Conservation (phyloP, 1,139 yeast genomes). For the Zygosaccharomyces pseudobailii region DNA sequence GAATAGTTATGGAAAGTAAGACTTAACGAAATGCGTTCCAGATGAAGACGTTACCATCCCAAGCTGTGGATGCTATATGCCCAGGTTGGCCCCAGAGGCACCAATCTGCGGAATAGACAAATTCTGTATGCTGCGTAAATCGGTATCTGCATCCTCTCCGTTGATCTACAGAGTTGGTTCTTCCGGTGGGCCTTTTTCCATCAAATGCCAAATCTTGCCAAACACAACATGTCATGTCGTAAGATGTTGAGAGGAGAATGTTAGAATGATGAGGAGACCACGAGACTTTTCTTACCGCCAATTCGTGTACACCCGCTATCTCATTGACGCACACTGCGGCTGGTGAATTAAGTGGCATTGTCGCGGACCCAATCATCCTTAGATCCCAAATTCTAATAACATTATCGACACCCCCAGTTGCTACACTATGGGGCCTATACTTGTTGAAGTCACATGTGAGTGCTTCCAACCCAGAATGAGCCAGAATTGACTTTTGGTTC, state of each 20-base stretch:
- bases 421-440: conserved; percentile 71
- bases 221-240: conserved; percentile 86
- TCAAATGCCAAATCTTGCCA: conserved; percentile 73
- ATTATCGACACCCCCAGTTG: conserved; percentile 89
- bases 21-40: conserved; percentile 57
- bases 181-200: conserved; percentile 42
- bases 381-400: conserved; percentile 82
- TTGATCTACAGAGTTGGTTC: conserved; percentile 39
- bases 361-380: conserved; percentile 53
- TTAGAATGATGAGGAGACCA: conserved; percentile 90
- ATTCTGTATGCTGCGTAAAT: conserved; percentile 76
- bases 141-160: conserved; percentile 49
- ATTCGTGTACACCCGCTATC: conserved; percentile 72
- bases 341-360: conserved; percentile 43
- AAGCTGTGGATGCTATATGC: conserved; percentile 90
- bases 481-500: conserved; percentile 55
- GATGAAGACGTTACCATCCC: conserved; percentile 94
- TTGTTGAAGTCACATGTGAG: conserved; percentile 87
- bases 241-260: conserved; percentile 69
- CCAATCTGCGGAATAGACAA: conserved; percentile 94
- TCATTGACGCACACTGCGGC: conserved; percentile 63
- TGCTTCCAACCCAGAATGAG: conserved; percentile 79
- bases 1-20: not conserved
- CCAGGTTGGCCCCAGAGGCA: conserved; percentile 96
- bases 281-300: conserved; percentile 72